Percentiles rank a stretch among this genome's conserved stretches.
These are phyloP conservation scores for Hyphodiscus hymeniophilus DNA, from an alignment of 495 filamentous ascomycete species.

Conservation along the genomic window DNA sequence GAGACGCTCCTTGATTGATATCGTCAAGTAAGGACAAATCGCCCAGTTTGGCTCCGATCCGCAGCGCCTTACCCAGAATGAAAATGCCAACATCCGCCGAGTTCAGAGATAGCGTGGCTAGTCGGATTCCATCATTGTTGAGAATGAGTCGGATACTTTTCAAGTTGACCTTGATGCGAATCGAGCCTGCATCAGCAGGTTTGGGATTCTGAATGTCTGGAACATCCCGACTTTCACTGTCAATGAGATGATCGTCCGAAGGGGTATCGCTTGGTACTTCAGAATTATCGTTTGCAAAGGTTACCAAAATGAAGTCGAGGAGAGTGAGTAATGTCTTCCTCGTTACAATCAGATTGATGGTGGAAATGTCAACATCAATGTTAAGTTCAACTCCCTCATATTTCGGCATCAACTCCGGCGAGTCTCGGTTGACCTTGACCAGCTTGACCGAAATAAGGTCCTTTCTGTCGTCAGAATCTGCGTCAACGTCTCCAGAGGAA, in stretches of 20 bases:
- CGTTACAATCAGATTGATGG: constrained; percentile 91
- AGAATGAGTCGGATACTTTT: constrained; percentile 90
- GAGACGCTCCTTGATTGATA: constrained; percentile 71
- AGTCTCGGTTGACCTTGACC: constrained; percentile 79
- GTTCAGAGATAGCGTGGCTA: constrained; percentile 86
- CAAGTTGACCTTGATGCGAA: constrained; percentile 73
- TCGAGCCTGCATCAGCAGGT: constrained; percentile 12
- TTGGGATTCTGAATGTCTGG: constrained; percentile 8
- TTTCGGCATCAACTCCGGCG: constrained; percentile 82
- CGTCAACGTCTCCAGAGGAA: constrained; percentile 69
- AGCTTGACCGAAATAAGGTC: constrained; percentile 86
- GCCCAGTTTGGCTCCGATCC: constrained; percentile 76
- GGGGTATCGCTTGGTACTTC: constrained; percentile 17
- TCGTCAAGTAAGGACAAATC: constrained; percentile 86
- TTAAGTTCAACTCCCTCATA: constrained; percentile 93
- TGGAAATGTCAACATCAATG: constrained; percentile 84
- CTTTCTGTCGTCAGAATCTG: constrained; percentile 50
- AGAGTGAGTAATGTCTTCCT: constrained; percentile 87
- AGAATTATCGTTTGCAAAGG: constrained; percentile 68
- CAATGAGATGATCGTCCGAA: constrained; percentile 29
- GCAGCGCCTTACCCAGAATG: constrained; percentile 74
- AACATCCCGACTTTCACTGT: constrained; percentile 18
- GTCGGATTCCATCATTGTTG: constrained; percentile 95
- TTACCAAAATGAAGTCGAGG: constrained; percentile 92
- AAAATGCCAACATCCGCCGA: constrained; percentile 88